phyloP scores from a whole-genome alignment of 202 grass and related monocot genomes.

The Hordeum pubiflorum region DNA sequence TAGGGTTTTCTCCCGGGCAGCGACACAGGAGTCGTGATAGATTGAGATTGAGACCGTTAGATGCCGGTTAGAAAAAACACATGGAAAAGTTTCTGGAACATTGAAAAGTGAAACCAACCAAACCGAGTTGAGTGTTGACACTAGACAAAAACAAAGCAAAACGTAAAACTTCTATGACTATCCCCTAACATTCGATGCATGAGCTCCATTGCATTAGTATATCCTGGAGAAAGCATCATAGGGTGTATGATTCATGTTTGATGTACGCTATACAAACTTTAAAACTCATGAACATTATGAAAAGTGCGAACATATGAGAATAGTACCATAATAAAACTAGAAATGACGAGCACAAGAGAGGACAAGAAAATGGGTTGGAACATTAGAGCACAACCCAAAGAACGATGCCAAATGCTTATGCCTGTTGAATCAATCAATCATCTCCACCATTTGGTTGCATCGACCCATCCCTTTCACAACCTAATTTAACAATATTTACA shows the following conservation, averaged over 20 bases:
- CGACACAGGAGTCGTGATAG: too few species aligned
- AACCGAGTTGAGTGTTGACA: background rate
- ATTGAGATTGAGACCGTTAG: too few species aligned
- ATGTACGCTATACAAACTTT: too few species aligned
- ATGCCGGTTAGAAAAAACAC: too few species aligned
- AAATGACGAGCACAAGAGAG: background rate
- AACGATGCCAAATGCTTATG: background rate
- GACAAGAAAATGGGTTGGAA: background rate
- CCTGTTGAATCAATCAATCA: background rate
- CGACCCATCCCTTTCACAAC: background rate
- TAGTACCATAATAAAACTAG: background rate
- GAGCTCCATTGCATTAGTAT: too few species aligned
- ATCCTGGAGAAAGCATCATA: too few species aligned
- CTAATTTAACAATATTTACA: background rate
- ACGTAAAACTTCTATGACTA: background rate
- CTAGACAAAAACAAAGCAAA: background rate
- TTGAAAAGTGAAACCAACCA: background rate
- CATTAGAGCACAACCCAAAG: background rate
- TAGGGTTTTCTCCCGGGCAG: too few species aligned
- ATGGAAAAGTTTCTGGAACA: background rate
- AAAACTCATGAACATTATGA: too few species aligned
- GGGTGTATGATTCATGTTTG: too few species aligned
- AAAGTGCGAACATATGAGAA: too few species aligned
- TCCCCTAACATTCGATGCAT: background rate
- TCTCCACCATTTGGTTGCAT: conserved; percentile 7